These are phyloP conservation scores for Groenewaldozyma sp. DNA, from an alignment of 1,139 yeast genomes.

Conservation along the genomic window DNA sequence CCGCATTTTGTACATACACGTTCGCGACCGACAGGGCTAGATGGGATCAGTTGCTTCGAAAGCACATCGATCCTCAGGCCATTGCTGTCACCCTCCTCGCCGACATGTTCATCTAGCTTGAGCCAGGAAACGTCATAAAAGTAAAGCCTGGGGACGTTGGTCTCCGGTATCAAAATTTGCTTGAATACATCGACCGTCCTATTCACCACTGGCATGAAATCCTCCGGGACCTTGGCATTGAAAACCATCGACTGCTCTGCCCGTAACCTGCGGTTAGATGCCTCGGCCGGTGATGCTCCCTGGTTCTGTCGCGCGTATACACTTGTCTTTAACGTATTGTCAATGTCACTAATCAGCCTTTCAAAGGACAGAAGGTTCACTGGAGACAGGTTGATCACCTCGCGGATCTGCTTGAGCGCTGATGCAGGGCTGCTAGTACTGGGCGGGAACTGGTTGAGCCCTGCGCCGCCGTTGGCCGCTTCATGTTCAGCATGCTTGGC, in stretches of 20 bases:
- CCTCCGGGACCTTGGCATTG: conserved; percentile 47
- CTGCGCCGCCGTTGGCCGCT: conserved; percentile 25
- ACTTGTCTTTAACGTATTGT: conserved; percentile 29
- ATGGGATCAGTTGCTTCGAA: conserved; percentile 26
- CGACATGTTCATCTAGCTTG: conserved; percentile 1
- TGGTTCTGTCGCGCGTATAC: conserved; percentile 11
- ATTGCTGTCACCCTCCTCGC: conserved; percentile 4
- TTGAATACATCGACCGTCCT: conserved; percentile 29
- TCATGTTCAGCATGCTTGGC: conserved; percentile 28
- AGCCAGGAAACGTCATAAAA: conserved; percentile 71
- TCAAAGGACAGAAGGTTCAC: conserved; percentile 55
- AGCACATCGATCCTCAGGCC: conserved; percentile 21
- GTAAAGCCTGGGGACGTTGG: conserved; percentile 39
- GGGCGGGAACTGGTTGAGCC: conserved; percentile 9
- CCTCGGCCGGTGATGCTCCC: conserved; percentile 1
- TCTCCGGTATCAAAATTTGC: conserved; percentile 22
- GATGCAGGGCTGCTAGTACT: conserved; percentile 16
- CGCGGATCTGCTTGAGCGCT: conserved; percentile 34
- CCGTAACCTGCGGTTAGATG: conserved; percentile 24
- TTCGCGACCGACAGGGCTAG: conserved; percentile 15
- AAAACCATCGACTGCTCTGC: conserved; percentile 62
- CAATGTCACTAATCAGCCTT: conserved; percentile 48
- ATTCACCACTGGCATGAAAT: conserved; percentile 33
- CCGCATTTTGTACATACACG: conserved; percentile 65
- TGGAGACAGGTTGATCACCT: conserved; percentile 47